Evolutionary conservation across 305 asterid species (phyloP).

Genomic region (Rubia peregrina): DNA sequence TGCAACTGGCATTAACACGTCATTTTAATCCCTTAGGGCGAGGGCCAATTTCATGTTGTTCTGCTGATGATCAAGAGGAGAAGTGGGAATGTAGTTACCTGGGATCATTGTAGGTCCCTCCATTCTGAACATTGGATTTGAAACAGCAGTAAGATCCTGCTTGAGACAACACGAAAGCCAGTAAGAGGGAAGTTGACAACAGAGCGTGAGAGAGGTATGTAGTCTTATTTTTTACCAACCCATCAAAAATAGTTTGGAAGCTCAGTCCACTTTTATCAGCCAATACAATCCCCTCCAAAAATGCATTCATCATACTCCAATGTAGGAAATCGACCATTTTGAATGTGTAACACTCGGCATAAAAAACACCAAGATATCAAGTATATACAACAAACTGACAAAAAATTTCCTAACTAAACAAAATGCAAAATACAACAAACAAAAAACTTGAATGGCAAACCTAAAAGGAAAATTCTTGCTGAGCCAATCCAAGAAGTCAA

Average conservation of each 20-base stretch:
- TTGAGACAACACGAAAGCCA: conserved; percentile 9
- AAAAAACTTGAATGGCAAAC: no score
- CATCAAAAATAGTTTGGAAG: conserved; percentile 78
- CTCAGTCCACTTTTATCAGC: conserved; percentile 86
- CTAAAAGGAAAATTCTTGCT: no score
- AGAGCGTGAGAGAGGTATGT: conserved; percentile 1
- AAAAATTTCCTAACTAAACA: no score
- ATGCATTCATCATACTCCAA: conserved; percentile 92
- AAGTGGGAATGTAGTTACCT: conserved; percentile 67
- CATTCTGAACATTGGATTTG: conserved; percentile 89
- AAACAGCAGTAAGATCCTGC: conserved; percentile 90
- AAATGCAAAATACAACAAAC: no score
- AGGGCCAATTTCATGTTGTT: conserved; percentile 96
- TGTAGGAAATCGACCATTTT: conserved; percentile 9
- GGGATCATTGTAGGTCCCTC: conserved; percentile 89
- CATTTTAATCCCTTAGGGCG: conserved; percentile 84
- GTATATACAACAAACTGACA: no score
- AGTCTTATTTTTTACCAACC: conserved; percentile 44
- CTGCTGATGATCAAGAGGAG: conserved; percentile 95
- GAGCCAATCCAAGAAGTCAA: no score
- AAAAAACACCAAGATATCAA: not conserved
- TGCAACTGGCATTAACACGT: conserved; percentile 89
- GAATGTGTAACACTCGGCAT: not conserved
- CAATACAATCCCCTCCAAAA: conserved; percentile 85
- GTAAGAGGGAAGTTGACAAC: conserved; percentile 12